phyloP scores from a whole-genome alignment of 2,329 filamentous ascomycete genomes.

The Xylaria sp. region DNA sequence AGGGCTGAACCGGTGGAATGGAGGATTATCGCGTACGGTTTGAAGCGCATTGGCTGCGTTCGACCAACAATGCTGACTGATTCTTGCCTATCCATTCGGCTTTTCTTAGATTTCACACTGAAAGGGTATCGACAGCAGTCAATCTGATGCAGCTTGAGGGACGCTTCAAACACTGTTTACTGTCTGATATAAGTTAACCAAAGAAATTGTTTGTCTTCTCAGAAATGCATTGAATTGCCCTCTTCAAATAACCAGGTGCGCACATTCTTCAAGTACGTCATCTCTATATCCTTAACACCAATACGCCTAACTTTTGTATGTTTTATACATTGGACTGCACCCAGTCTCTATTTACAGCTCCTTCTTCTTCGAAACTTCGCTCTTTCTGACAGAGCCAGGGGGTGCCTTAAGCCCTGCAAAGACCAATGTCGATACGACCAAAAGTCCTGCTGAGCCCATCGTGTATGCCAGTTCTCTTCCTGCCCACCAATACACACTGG shows the following conservation, averaged over 20 bases:
- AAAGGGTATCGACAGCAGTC: background rate
- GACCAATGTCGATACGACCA: slow-evolving; percentile 75
- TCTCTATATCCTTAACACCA: slow-evolving; percentile 5
- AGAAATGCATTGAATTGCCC: background rate
- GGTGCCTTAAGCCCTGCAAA: slow-evolving; percentile 79
- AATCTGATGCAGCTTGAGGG: background rate
- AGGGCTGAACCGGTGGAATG: background rate
- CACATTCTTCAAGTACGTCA: background rate
- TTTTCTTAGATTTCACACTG: background rate
- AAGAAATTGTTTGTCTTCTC: background rate
- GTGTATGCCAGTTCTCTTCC: slow-evolving; percentile 87
- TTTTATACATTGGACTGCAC: slow-evolving; percentile 7
- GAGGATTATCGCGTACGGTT: background rate
- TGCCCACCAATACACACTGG: slow-evolving; percentile 98
- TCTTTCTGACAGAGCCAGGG: slow-evolving; percentile 50
- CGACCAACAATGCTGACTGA: background rate
- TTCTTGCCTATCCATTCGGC: background rate
- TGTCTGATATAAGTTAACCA: background rate
- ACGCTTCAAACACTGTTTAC: background rate
- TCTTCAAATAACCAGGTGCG: background rate
- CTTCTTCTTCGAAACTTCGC: slow-evolving; percentile 43
- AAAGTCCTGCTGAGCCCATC: slow-evolving; percentile 82
- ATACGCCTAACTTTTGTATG: slow-evolving; percentile 9
- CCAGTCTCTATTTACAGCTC: slow-evolving; percentile 39
- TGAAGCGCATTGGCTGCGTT: background rate